A percentile compares a stretch with the other conserved stretches of the same genome.
These are phyloP conservation scores for Bathelium albidoporum DNA, from an alignment of 495 filamentous ascomycete species.

Conservation along the genomic window DNA sequence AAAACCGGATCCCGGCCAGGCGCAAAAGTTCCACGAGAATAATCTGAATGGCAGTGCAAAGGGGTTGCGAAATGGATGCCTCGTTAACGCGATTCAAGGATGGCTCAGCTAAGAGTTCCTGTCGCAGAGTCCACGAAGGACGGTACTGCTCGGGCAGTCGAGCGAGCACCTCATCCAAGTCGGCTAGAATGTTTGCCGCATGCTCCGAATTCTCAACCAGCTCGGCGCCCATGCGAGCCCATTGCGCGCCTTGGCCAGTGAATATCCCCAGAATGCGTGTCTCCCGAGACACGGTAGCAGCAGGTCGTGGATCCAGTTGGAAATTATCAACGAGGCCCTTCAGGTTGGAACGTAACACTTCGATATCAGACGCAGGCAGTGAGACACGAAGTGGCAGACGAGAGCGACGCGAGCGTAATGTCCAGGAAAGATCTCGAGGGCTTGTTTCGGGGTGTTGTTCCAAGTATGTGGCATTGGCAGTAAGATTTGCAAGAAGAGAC, in stretches of 20 bases:
- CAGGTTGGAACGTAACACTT: background rate
- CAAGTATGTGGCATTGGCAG: background rate
- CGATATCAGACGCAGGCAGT: background rate
- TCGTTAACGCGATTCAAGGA: conserved; percentile 26
- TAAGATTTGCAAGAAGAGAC: no score
- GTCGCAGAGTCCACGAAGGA: conserved; percentile 39
- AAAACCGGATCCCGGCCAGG: background rate
- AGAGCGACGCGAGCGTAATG: background rate
- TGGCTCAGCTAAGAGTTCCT: conserved; percentile 6
- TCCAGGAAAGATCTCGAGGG: background rate
- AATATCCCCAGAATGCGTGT: conserved; percentile 25
- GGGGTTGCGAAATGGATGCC: conserved; percentile 39
- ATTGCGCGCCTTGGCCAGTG: conserved; percentile 66
- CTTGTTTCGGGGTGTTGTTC: background rate
- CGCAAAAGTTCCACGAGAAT: background rate
- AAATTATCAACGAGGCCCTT: background rate
- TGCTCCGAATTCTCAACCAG: conserved; percentile 22
- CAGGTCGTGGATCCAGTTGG: background rate
- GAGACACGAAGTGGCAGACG: background rate
- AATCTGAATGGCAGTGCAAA: conserved; percentile 31
- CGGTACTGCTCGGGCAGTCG: conserved; percentile 25
- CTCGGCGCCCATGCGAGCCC: conserved; percentile 45
- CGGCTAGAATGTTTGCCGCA: conserved; percentile 25
- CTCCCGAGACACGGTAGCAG: no score
- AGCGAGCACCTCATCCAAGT: conserved; percentile 19